phyloP scores from a whole-genome alignment of 129 eudicot genomes.

The Ambrosia artemisiifolia region DNA sequence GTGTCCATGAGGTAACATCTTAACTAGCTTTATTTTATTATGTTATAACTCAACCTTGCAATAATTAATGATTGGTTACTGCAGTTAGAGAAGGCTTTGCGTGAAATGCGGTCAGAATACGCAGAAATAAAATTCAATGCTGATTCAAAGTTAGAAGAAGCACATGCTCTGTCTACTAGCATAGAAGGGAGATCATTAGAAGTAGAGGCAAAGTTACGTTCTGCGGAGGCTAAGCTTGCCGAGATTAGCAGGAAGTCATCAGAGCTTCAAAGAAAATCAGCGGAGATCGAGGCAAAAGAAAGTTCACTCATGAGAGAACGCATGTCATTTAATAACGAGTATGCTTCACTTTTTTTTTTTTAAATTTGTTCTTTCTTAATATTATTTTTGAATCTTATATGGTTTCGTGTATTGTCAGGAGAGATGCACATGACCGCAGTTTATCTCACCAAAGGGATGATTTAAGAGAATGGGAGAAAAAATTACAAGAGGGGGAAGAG shows the following conservation, averaged over 20 bases:
- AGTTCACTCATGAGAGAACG: slow-evolving; percentile 79
- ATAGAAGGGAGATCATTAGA: slow-evolving; percentile 86
- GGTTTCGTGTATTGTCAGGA: slow-evolving; percentile 38
- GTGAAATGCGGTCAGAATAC: slow-evolving; percentile 85
- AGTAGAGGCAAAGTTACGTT: slow-evolving; percentile 76
- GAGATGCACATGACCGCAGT: slow-evolving; percentile 59
- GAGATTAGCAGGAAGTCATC: slow-evolving; percentile 92
- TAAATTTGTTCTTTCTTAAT: not conserved
- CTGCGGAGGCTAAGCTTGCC: slow-evolving; percentile 95
- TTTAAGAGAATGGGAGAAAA: slow-evolving; percentile 87
- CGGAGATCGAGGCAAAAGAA: slow-evolving; percentile 73
- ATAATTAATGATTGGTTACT: slow-evolving; percentile 25
- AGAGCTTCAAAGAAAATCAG: slow-evolving; percentile 73
- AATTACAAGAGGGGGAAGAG: slow-evolving; percentile 85
- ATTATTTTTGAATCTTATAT: not conserved
- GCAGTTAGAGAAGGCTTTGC: slow-evolving; percentile 92
- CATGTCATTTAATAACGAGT: slow-evolving; percentile 77
- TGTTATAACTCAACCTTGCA: not conserved
- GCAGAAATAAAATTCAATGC: slow-evolving; percentile 93
- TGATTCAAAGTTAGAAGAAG: slow-evolving; percentile 89
- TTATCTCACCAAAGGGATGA: slow-evolving; percentile 78
- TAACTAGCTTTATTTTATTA: not conserved
- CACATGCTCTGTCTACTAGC: slow-evolving; percentile 64
- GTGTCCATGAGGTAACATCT: slow-evolving; percentile 69
- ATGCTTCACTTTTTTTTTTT: slow-evolving; percentile 32